These are phyloP conservation scores for Zea luxurians DNA, from an alignment of 176 grass and related monocot genomes.

Conservation along the genomic window DNA sequence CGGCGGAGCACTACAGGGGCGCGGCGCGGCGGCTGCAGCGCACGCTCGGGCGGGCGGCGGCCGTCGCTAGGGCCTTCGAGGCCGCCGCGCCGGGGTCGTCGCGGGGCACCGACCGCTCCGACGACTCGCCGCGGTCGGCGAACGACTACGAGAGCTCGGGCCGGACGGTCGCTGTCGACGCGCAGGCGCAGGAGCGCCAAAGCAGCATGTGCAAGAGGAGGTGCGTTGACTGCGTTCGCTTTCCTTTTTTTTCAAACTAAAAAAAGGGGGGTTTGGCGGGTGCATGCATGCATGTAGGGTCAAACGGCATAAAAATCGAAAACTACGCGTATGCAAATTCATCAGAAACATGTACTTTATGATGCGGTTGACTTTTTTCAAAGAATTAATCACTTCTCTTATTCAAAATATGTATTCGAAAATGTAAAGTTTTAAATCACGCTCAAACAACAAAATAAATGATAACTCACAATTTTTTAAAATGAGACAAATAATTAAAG, in stretches of 20 bases:
- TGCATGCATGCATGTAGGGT: too few species aligned
- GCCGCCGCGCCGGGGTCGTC: conserved; percentile 24
- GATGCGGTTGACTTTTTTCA: too few species aligned
- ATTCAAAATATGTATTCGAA: too few species aligned
- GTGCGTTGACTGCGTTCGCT: conserved; percentile 22
- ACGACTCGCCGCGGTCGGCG: conserved; percentile 61
- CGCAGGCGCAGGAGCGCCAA: conserved; percentile 28
- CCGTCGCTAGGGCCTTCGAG: conserved; percentile 50
- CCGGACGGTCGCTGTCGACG: conserved; percentile 24
- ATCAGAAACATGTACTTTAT: too few species aligned
- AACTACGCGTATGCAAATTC: too few species aligned
- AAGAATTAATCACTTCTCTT: too few species aligned
- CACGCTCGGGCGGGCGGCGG: conserved; percentile 45
- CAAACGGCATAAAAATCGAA: too few species aligned
- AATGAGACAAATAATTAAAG: too few species aligned
- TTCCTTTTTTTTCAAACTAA: not conserved
- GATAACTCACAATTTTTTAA: too few species aligned
- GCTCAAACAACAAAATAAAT: too few species aligned
- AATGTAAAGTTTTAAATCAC: too few species aligned
- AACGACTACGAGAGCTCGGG: conserved; percentile 57
- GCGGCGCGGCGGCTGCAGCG: conserved; percentile 38
- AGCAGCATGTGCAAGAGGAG: conserved; percentile 51
- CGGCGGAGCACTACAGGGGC: conserved; percentile 18
- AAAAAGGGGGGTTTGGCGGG: not conserved
- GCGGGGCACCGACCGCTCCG: conserved; percentile 18